These are phyloP conservation scores for Proliferodiscus dingleyae DNA, from an alignment of 2,329 filamentous ascomycete genomes.

Conservation along the genomic window DNA sequence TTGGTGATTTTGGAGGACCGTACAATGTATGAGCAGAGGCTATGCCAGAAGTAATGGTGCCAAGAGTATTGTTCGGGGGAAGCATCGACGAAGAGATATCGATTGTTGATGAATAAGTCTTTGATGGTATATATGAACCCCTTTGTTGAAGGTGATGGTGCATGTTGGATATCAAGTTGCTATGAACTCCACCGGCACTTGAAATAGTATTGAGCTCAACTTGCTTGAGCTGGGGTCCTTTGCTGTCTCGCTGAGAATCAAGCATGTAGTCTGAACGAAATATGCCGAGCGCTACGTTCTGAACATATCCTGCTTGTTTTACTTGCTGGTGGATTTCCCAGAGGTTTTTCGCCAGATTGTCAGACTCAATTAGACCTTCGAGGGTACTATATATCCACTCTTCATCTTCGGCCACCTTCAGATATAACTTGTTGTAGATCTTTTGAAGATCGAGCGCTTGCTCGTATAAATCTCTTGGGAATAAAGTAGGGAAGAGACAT, in stretches of 20 bases:
- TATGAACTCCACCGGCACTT: slow-evolving; percentile 37
- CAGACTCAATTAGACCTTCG: slow-evolving; percentile 30
- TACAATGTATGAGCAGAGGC: slow-evolving; percentile 33
- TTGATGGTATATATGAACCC: slow-evolving; percentile 23
- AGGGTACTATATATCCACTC: slow-evolving; percentile 34
- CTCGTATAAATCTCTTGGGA: slow-evolving; percentile 32
- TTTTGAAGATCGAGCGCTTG: slow-evolving; percentile 52
- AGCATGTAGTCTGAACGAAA: slow-evolving; percentile 44
- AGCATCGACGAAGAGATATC: slow-evolving; percentile 15
- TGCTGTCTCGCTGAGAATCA: slow-evolving; percentile 19
- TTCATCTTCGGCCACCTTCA: slow-evolving; percentile 44
- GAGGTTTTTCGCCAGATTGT: slow-evolving; percentile 33
- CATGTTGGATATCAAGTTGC: slow-evolving; percentile 37
- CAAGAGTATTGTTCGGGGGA: slow-evolving; percentile 32
- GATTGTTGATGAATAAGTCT: background rate
- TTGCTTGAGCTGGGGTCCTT: slow-evolving; percentile 34
- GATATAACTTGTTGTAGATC: slow-evolving; percentile 50
- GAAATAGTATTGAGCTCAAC: slow-evolving; percentile 43
- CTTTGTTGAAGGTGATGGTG: slow-evolving; percentile 33
- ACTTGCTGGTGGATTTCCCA: slow-evolving; percentile 35
- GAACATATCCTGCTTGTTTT: slow-evolving; percentile 28
- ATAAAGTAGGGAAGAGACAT: slow-evolving; percentile 33
- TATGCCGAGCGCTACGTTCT: slow-evolving; percentile 34
- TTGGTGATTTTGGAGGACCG: slow-evolving; percentile 17
- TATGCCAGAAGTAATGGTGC: slow-evolving; percentile 30